Evolutionary conservation across 805 yeast genomes (phyloP), one percentile per base, ranked within the genome.

Genomic region (Candida bentonensis): DNA sequence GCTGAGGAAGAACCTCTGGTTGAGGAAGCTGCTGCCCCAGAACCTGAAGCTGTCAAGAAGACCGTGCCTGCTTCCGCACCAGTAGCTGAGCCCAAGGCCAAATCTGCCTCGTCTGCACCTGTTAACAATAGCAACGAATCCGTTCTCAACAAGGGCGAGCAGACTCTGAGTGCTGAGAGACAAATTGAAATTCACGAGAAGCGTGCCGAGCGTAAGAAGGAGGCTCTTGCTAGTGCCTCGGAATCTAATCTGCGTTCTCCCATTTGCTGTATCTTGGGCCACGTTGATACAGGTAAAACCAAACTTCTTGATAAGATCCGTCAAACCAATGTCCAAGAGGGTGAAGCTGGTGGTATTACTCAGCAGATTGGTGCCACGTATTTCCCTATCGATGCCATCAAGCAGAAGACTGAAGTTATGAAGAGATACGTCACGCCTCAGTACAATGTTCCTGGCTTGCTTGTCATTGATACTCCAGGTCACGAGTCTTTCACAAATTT

Each of bases 361-460:
- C 99, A 92, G 74, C 99, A 92, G 69, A 92, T 92, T 61, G 99
- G 99, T 77, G 99, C 99, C 46, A 92, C 99, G 21, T 92, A 92
- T 64, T 92, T 92, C 85, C 98, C 98, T 49, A 87, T 92, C 53
- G 94, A 82, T 23, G 87, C 96, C 39, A 85, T 92, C 58, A 79
- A 80, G 64, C 78, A 78, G 59, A 92, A 92, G 69, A 92, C 97
- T 22, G 82, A 78, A 40, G 94, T 82, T 42, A 89, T 92, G 96
- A 76, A 83, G 46, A 71, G 78, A 51, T 82, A 78, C 61, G 95
- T 85, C 63, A 82, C 83, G 59, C 72, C 82, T 21, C 61, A 61
- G 44, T 89, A 80, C 63, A 95, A 89, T 52, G 97, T 92, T 46
- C 99, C 99, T 46, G 99, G 99, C 69, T 70, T 92, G 60, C 74